phyloP scores from a whole-genome alignment of 352 stramenopile species.

The Phytophthora rubi region DNA sequence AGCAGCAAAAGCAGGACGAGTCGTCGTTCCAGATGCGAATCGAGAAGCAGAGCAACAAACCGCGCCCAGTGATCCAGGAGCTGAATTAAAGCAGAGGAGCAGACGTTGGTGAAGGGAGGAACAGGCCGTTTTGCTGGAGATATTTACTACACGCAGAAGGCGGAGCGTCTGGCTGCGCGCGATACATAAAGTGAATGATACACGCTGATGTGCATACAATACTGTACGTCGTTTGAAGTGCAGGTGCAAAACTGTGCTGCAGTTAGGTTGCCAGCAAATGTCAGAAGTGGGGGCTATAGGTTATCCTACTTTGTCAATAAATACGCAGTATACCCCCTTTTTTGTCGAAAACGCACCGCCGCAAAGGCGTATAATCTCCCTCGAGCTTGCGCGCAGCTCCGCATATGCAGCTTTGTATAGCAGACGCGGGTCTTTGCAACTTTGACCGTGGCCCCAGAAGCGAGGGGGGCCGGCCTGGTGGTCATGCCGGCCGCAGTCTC shows the following conservation, averaged over 20 bases:
- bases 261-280: no score
- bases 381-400: slow-evolving; percentile 13
- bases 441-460: slow-evolving; percentile 40
- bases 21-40: slow-evolving; percentile 45
- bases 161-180: not conserved
- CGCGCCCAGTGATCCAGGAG: slow-evolving; percentile 75
- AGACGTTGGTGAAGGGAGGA: not conserved
- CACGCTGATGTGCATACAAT: slow-evolving; percentile 15
- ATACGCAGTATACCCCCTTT: not conserved
- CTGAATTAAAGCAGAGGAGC: slow-evolving; percentile 48
- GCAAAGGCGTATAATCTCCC: not conserved
- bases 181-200: slow-evolving; percentile 34
- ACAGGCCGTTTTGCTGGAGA: slow-evolving; percentile 14
- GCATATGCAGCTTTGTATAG: slow-evolving; percentile 31
- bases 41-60: slow-evolving; percentile 45
- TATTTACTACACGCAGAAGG: slow-evolving; percentile 35
- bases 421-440: slow-evolving; percentile 58
- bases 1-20: slow-evolving; percentile 7
- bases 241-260: no score
- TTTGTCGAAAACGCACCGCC: slow-evolving; percentile 20
- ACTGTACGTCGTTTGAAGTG: no score
- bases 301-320: not conserved
- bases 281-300: no score
- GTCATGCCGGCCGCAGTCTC: slow-evolving; percentile 36
- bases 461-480: slow-evolving; percentile 28